Base-by-base conservation (phyloP, 1,139 yeast species). In the Tardiomyces blankii region DNA sequence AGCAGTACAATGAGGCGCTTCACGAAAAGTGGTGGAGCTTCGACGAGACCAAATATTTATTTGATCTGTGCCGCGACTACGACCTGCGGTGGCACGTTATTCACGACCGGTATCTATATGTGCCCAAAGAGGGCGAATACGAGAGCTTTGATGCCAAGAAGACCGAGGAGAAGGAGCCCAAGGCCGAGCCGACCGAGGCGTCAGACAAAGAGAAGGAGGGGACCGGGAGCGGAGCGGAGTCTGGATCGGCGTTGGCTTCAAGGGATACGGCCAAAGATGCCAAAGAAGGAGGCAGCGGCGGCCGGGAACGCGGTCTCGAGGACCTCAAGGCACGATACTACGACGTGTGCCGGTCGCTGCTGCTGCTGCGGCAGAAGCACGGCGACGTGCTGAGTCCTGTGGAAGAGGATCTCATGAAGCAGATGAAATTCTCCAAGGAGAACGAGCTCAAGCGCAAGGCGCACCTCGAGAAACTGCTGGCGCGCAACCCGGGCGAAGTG, bases 401-500 rank as follows among this genome's bases (percentile, higher is more conserved):
- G 4, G 68, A 65, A 46, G 65, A 64, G 42, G 72, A 67, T 39
- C 53, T 65, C 41, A 55, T 67, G 48, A 63, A 63, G 45, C 65
- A 64, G 32, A 62, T 81, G 64, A 65, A 70, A 30, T 91, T 73
- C 60, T 78, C 86, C 32, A 82, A 80, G 53, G 72, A 65, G 21
- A 78, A 77, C 52, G 98, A 93, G 61, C 51, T 74, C 21, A 86
- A 82, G 54, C 75, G 98, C 54, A 91, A 89, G 56, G 77, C 77
- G 45, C 91, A 91, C 59, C 68, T 91, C 45, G 83, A 81, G 55
- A 77, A 85, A 52, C 68, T 91, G 30, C 69, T 91, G 42, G 78
- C 79, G 46, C 71, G 99, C 54, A 81, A 93, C 2, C 96, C 98
- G 0, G 95, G 96, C 0, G 98, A 91, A 61, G 86, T 91, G 39